Percentiles rank a stretch among this genome's conserved stretches.
Evolutionary conservation across 2,329 filamentous ascomycete species (phyloP).

Genomic region (Trichoderma sp.): DNA sequence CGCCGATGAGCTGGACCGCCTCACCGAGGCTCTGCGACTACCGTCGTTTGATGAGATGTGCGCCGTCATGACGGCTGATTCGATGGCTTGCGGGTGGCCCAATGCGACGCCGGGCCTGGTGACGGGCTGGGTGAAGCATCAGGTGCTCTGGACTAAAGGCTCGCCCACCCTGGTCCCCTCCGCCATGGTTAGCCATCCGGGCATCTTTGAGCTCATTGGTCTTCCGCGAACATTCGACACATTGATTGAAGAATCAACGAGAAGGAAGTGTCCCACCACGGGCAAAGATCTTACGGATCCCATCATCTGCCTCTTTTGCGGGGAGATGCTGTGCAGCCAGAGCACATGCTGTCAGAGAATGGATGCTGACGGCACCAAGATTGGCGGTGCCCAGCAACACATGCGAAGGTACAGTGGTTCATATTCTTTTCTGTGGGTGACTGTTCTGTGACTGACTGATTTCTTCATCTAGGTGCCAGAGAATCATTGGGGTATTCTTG

Average conservation of each 20-base stretch:
- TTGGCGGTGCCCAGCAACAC: conserved; percentile 90
- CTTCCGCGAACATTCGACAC: conserved; percentile 90
- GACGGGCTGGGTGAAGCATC: conserved; percentile 74
- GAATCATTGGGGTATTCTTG: conserved; percentile 89
- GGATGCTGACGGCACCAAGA: conserved; percentile 52
- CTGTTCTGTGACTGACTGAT: neutral
- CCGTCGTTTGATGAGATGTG: conserved; percentile 81
- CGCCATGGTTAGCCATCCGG: conserved; percentile 71
- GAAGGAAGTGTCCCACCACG: conserved; percentile 80
- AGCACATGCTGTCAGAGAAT: conserved; percentile 83
- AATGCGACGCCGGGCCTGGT: conserved; percentile 51
- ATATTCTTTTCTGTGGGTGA: neutral
- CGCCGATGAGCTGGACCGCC: conserved; percentile 76
- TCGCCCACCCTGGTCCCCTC: conserved; percentile 42
- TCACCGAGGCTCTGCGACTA: conserved; percentile 74
- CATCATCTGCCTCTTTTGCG: conserved; percentile 90
- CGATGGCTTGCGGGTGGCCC: conserved; percentile 53
- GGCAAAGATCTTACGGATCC: conserved; percentile 91
- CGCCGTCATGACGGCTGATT: conserved; percentile 54
- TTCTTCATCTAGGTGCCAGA: conserved; percentile 67
- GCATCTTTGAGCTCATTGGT: conserved; percentile 91
- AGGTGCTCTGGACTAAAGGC: conserved; percentile 47
- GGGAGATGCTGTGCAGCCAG: conserved; percentile 95
- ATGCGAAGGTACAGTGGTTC: conserved; percentile 69
- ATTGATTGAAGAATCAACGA: conserved; percentile 88